Evolutionary conservation across 129 eudicot species (phyloP), one percentile per base, ranked within the genome.

Genomic region (Flaveria linearis): DNA sequence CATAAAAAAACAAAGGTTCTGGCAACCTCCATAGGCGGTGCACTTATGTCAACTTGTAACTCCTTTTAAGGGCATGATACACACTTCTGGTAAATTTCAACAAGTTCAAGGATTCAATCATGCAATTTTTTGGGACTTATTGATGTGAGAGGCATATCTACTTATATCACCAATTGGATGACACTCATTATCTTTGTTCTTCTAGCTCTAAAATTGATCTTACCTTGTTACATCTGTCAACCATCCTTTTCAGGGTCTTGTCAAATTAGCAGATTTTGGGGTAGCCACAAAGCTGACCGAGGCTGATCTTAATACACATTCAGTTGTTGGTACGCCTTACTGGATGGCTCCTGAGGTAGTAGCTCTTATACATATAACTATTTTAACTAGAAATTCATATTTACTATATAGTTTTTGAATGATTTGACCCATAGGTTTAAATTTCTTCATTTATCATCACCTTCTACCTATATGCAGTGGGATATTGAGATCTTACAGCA

Each of bases 321-420:
- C 99, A 68, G 96, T 94, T 82, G 99, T 94, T 80, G 99, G 97
- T 77, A 94, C 97, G 50, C 99, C 99, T 56, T 95, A 95, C 84
- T 91, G 99, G 99, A 95, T 91, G 97, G 99, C 99, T 73, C 99
- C 99, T 28, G 99, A 94, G 99, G 99, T 94, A 85, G 41, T 25
- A 0, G 5, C 76, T 42, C 67, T 46, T 50, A 16, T 75, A n/a
- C 60, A 58, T 45, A 17, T 69, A 41, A 25, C 18, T n/a, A 14
- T 43, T 75, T 71, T 22, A 15, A 33, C 33, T 11, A 42, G 25
- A 52, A 52, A 18, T 22, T 16, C 16, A 16, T 73, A n/a, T 28
- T 49, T 33, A 26, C 52, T 25, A 15, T 72, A 4, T 22, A 51
- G 46, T 16, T 15, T 71, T 7, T 71, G 64, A 53, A 55, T 36